phyloP scores from a whole-genome alignment of 495 filamentous ascomycete species.

The Podospora pseudopauciseta region DNA sequence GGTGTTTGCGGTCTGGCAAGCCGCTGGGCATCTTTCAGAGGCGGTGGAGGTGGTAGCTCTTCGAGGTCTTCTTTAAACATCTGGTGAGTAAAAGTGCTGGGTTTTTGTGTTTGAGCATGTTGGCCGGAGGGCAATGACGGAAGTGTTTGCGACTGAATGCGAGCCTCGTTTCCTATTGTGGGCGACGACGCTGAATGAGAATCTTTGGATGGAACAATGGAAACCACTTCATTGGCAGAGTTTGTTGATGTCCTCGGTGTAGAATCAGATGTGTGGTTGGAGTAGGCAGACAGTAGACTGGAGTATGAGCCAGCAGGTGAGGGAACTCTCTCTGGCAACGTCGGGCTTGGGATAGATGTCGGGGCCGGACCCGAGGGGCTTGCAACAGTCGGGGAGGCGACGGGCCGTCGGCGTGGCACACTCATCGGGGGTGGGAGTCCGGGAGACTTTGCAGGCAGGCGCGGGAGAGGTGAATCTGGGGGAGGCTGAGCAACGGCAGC shows the following conservation, averaged over 20 bases:
- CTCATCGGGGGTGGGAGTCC: constrained; percentile 28
- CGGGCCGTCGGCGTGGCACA: constrained; percentile 27
- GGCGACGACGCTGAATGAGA: constrained; percentile 36
- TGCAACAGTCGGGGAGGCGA: constrained; percentile 20
- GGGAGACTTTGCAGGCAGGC: constrained; percentile 26
- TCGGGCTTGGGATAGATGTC: constrained; percentile 10
- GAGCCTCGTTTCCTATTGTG: constrained; percentile 10
- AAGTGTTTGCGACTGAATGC: constrained; percentile 11
- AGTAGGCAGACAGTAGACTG: constrained; percentile 46
- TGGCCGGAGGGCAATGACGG: constrained; percentile 21
- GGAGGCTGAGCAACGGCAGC: constrained; percentile 14
- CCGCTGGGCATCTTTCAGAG: constrained; percentile 34
- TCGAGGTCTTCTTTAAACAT: constrained; percentile 11
- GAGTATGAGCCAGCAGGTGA: constrained; percentile 41
- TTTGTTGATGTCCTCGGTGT: constrained; percentile 32
- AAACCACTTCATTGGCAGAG: constrained; percentile 32
- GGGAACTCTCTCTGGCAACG: constrained; percentile 15
- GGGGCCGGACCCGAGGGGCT: constrained; percentile 6
- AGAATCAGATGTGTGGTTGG: constrained; percentile 38
- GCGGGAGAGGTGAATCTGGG: constrained; percentile 1
- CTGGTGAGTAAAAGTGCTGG: constrained; percentile 1
- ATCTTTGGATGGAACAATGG: constrained; percentile 33
- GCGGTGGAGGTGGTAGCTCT: constrained; percentile 38
- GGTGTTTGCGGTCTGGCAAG: constrained; percentile 20
- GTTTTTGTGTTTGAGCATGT: constrained; percentile 23